phyloP scores from a whole-genome alignment of 176 grass and related monocot species.

The Eleusine indica region DNA sequence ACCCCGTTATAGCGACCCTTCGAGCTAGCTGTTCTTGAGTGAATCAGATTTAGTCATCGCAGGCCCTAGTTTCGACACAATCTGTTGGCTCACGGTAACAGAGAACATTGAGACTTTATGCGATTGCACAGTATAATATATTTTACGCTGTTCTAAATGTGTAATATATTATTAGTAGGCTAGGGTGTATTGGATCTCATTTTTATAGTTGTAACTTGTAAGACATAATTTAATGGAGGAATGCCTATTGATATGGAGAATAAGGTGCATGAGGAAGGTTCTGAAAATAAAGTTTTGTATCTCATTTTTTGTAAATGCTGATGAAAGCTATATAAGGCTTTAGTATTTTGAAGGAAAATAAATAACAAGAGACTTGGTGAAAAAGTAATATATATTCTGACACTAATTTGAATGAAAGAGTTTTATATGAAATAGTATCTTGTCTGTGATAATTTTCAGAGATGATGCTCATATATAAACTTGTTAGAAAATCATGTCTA shows the following conservation, averaged over 20 bases:
- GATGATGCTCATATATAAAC: not conserved
- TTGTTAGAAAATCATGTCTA: not conserved
- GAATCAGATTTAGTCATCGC: slow-evolving; percentile 38
- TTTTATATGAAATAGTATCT: not conserved
- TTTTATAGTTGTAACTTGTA: slow-evolving; percentile 7
- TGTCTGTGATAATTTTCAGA: not conserved
- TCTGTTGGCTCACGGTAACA: slow-evolving; percentile 48
- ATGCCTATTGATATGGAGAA: not conserved
- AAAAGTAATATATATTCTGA: not conserved
- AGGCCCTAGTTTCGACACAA: slow-evolving; percentile 41
- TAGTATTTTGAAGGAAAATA: not conserved
- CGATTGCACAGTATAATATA: slow-evolving; percentile 13
- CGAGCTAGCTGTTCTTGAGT: slow-evolving; percentile 35
- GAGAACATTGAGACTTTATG: slow-evolving; percentile 51
- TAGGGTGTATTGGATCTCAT: slow-evolving; percentile 16
- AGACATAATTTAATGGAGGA: slow-evolving; percentile 6
- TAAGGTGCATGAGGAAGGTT: slow-evolving; percentile 12
- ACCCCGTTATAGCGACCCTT: slow-evolving; percentile 47
- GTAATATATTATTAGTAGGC: slow-evolving; percentile 25
- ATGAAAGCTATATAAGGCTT: not conserved
- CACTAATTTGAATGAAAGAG: not conserved
- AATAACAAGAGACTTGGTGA: not conserved
- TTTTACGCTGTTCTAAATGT: no score
- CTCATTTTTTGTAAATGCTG: slow-evolving; percentile 12
- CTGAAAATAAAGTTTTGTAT: slow-evolving; percentile 9